Percentiles rank a stretch among this genome's conserved stretches.
Evolutionary conservation across 768 basidiomycete genomes (phyloP).

Genomic region (Termitomyces bulborhizus): DNA sequence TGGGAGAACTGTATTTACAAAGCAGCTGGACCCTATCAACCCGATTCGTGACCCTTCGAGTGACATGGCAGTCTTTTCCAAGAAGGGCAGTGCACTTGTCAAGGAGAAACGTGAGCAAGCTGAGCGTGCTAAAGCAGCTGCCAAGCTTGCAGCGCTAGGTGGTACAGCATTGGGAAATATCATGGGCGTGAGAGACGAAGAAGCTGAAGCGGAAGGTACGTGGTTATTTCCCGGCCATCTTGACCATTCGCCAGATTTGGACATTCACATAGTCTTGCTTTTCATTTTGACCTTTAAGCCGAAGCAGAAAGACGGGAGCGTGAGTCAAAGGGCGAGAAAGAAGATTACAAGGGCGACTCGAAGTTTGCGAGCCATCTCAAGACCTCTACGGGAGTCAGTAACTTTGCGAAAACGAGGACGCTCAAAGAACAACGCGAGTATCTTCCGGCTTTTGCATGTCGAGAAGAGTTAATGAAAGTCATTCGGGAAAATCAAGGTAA

Average conservation of each 20-base stretch:
- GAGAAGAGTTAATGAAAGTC: conserved; percentile 84
- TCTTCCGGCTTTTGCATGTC: conserved; percentile 94
- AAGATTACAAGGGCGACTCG: conserved; percentile 87
- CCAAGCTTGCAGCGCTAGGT: conserved; percentile 86
- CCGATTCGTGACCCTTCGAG: conserved; percentile 91
- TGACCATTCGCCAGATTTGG: conserved; percentile 43
- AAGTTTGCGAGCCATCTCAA: conserved; percentile 94
- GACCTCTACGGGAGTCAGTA: conserved; percentile 65
- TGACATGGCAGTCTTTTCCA: conserved; percentile 93
- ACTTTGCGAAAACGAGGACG: conserved; percentile 76
- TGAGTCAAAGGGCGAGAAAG: conserved; percentile 50
- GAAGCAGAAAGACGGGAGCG: conserved; percentile 44
- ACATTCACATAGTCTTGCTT: conserved; percentile 70
- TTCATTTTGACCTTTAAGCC: conserved; percentile 37
- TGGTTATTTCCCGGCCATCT: conserved; percentile 16
- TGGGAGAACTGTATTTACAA: conserved; percentile 92
- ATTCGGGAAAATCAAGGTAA: conserved; percentile 94
- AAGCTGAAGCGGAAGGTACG: conserved; percentile 88
- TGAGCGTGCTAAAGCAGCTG: conserved; percentile 93
- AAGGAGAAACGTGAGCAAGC: conserved; percentile 96
- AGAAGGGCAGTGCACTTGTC: conserved; percentile 93
- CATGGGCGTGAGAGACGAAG: conserved; percentile 95
- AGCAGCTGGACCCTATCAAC: conserved; percentile 95
- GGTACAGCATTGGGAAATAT: conserved; percentile 96
- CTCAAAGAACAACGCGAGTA: conserved; percentile 96